Percentiles rank a stretch among this genome's conserved stretches.
phyloP scores from a whole-genome alignment of 345 rosid species.

The Aurinia saxatilis region DNA sequence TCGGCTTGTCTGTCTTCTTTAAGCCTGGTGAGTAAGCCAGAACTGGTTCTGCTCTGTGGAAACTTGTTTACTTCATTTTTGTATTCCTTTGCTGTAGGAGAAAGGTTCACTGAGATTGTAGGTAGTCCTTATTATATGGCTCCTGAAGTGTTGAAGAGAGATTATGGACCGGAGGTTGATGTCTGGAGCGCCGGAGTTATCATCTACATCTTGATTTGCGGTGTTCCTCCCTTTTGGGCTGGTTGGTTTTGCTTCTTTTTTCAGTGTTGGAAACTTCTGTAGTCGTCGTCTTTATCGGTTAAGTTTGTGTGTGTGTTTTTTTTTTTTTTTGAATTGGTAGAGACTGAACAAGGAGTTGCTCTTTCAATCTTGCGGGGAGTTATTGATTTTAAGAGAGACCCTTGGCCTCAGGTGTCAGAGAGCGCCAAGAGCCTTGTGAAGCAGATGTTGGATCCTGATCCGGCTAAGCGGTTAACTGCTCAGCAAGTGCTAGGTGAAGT shows the following conservation, averaged over 20 bases:
- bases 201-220: conserved; percentile 74
- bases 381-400: conserved; percentile 84
- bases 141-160: conserved; percentile 80
- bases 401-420: conserved; percentile 94
- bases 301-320: too few species aligned
- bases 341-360: conserved; percentile 97
- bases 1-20: conserved; percentile 82
- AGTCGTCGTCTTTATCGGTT: background rate
- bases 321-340: conserved; percentile 27
- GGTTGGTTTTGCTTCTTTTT: conserved; percentile 38
- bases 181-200: conserved; percentile 96
- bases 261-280: background rate
- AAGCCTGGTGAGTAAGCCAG: conserved; percentile 54
- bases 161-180: conserved; percentile 89
- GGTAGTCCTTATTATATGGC: conserved; percentile 99
- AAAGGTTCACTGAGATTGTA: conserved; percentile 81
- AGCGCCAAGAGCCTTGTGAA: conserved; percentile 82
- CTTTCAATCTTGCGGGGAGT: conserved; percentile 82
- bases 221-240: conserved; percentile 97
- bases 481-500: conserved; percentile 76
- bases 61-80: background rate
- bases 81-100: conserved; percentile 52
- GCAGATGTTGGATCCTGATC: conserved; percentile 85
- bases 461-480: conserved; percentile 68
- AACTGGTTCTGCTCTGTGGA: background rate